Base-by-base conservation (phyloP, 768 basidiomycete species). In the Dendrothele bispora region DNA sequence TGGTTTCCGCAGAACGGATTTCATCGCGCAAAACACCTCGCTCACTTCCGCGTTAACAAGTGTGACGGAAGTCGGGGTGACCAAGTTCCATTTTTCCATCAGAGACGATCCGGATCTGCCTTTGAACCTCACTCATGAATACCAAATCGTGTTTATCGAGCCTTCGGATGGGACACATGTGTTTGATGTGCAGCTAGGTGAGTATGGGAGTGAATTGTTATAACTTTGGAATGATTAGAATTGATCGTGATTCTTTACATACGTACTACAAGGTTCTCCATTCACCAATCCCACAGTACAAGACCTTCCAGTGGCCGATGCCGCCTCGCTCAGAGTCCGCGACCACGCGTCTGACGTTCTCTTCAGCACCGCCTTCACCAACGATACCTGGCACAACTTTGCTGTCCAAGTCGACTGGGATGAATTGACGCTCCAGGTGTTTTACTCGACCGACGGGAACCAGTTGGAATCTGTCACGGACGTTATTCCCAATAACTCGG, bases 81-180 rank as follows among this genome's bases (percentile, higher is more conserved):
- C 71, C 1, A 71, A 67, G 24, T 82, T 79, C 61, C 75, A 81
- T 51, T 75, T 79, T 42, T 77, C 76, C 8, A 66, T 83, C 48
- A 64, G 64, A 39, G 48, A 58, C 36, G 72, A 80, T 51, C 53
- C 67, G 14, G 38, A 38, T n/a, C 59, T 56, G 20, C 75, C 75
- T 11, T 59, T 84, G 55, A 81, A 82, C 55, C 72, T 70, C 52
- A 69, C 53, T 7, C 82, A 84, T 48, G 82, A 84, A 55, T 82
- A 84, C 55, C 82, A 84, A 55, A 68, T 78, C 41, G 77, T 84
- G 12, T 83, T 78, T 59, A 80, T 84, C 48, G 82, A 85, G 62
- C 78, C 80, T 1, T 69, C 58, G 43, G 83, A 84, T 54, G 80
- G 80, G 5, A 69, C 74, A 3, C 81, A 82, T 62, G 69, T 83